phyloP scores from a whole-genome alignment of 2,329 filamentous ascomycete genomes.

The Cladophialophora exuberans region DNA sequence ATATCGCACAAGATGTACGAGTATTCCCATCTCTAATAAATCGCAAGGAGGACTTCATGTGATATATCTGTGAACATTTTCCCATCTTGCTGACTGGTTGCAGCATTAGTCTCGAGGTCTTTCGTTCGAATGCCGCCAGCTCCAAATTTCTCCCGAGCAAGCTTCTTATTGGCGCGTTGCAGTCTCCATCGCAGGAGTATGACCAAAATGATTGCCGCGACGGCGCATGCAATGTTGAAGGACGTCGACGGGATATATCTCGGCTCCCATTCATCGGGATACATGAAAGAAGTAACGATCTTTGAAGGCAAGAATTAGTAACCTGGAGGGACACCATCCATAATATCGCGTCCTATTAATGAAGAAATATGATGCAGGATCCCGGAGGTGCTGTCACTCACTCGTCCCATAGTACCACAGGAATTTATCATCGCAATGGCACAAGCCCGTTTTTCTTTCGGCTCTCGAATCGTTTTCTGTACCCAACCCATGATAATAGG shows the following conservation, averaged over 20 bases:
- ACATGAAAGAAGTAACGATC: conserved; percentile 33
- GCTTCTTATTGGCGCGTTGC: conserved; percentile 30
- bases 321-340: background rate
- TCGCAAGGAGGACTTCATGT: too few species aligned
- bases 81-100: too few species aligned
- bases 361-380: background rate
- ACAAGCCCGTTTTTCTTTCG: conserved; percentile 49
- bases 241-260: conserved; percentile 28
- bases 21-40: too few species aligned
- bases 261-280: conserved; percentile 22
- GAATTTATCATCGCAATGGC: conserved; percentile 49
- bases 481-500: conserved; percentile 50
- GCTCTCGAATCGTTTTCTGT: conserved; percentile 45
- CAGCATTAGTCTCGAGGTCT: too few species aligned
- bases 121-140: background rate
- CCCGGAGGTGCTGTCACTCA: background rate
- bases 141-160: conserved; percentile 26
- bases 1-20: too few species aligned
- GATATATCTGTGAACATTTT: too few species aligned
- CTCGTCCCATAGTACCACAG: conserved; percentile 38
- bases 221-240: conserved; percentile 17
- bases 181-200: conserved; percentile 29
- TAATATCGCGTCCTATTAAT: background rate
- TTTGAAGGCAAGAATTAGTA: conserved; percentile 58
- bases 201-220: conserved; percentile 32